Evolutionary conservation across 139 green algal genomes (phyloP).

Genomic region (Chlorella sp.): DNA sequence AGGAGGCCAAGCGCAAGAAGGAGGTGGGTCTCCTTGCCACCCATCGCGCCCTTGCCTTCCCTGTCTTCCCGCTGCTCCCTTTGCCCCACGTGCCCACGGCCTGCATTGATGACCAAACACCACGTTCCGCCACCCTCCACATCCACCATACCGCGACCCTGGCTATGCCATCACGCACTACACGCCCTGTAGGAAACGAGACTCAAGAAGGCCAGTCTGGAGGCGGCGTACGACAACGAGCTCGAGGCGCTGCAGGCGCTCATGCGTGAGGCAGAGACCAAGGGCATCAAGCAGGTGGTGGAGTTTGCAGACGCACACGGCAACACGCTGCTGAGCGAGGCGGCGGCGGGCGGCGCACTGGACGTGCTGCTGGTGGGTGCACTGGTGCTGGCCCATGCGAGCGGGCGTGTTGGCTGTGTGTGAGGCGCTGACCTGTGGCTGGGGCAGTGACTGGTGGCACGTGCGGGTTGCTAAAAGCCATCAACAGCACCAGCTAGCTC

Average conservation of each 20-base stretch:
- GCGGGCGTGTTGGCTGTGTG: conserved; percentile 16
- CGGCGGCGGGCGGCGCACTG: conserved; percentile 31
- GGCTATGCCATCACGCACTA: no score
- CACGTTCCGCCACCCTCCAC: no score
- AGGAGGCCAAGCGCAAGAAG: conserved; percentile 31
- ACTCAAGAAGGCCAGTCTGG: conserved; percentile 39
- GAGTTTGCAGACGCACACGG: conserved; percentile 28
- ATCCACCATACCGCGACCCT: no score
- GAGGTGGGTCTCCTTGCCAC: no score
- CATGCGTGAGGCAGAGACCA: conserved; percentile 9
- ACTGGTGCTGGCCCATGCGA: not conserved
- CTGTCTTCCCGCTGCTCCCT: no score
- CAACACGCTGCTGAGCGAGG: conserved; percentile 50
- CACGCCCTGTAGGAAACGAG: no score
- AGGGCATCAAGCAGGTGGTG: not conserved
- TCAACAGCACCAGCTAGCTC: not conserved
- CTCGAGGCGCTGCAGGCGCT: conserved; percentile 16
- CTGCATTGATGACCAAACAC: no score
- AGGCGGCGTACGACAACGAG: conserved; percentile 48
- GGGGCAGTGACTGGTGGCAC: not conserved
- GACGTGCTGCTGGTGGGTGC: not conserved
- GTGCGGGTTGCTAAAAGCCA: not conserved
- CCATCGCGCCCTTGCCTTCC: no score
- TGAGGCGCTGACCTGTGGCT: not conserved
- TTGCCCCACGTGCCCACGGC: no score